Conservation (phyloP, 2,329 filamentous ascomycete genomes). For the Fusarium sp. region DNA sequence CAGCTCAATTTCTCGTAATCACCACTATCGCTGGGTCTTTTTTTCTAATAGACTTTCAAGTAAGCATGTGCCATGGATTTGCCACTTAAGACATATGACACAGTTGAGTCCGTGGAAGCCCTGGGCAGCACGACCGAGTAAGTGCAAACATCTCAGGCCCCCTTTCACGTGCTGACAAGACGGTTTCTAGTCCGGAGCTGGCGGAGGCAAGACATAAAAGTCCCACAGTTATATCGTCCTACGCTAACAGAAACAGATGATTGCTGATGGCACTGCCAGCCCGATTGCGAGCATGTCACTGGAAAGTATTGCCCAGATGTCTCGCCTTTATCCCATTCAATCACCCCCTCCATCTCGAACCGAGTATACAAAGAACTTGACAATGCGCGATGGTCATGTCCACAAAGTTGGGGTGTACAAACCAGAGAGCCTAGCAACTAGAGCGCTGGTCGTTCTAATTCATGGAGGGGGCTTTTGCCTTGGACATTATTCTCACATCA, state of each 20-base stretch:
- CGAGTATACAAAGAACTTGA: neutral
- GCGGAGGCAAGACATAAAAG: neutral
- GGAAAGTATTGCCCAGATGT: neutral
- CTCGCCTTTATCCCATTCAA: neutral
- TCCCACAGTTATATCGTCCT: neutral
- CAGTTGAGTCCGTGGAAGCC: neutral
- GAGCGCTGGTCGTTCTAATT: neutral
- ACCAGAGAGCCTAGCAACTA: neutral
- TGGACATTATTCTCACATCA: neutral
- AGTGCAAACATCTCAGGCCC: neutral
- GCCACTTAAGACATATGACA: neutral
- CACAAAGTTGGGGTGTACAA: neutral
- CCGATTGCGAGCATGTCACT: neutral
- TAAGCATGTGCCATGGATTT: neutral
- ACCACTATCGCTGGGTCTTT: neutral
- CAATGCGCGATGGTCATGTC: neutral
- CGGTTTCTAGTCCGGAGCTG: neutral
- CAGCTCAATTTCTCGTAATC: neutral
- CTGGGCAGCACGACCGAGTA: neutral
- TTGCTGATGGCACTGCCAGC: neutral
- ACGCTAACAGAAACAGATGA: neutral
- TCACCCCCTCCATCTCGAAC: neutral
- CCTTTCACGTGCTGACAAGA: neutral
- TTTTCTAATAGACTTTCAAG: no score
- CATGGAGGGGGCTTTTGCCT: neutral